phyloP scores from a whole-genome alignment of 2,329 filamentous ascomycete species.

The Diplocarpon rosae region DNA sequence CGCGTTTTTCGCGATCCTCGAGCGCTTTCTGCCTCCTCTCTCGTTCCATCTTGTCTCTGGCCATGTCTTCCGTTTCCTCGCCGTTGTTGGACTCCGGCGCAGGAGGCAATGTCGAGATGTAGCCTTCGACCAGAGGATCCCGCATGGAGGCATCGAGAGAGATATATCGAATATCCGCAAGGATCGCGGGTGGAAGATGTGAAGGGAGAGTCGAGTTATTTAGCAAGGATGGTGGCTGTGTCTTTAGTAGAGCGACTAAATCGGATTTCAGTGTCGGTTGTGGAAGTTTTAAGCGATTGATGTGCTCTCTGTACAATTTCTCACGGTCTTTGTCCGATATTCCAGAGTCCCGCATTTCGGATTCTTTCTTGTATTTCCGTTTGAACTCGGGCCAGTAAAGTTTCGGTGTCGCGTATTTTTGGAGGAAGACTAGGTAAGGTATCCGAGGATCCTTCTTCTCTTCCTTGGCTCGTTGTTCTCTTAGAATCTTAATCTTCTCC shows the following conservation, averaged over 20 bases:
- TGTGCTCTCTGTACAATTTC: constrained; percentile 66
- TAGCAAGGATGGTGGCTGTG: constrained; percentile 45
- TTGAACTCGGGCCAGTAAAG: constrained; percentile 97
- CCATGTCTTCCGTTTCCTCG: constrained; percentile 41
- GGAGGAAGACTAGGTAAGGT: constrained; percentile 70
- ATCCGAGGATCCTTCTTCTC: constrained; percentile 76
- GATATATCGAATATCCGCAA: constrained; percentile 59
- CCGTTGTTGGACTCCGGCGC: constrained; percentile 38
- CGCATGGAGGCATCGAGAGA: constrained; percentile 50
- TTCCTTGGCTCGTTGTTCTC: constrained; percentile 60
- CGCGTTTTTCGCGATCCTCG: constrained; percentile 48
- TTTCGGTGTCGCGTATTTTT: constrained; percentile 75
- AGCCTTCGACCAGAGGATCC: constrained; percentile 54
- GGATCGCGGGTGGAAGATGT: constrained; percentile 48
- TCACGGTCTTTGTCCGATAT: constrained; percentile 69
- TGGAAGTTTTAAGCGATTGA: constrained; percentile 55
- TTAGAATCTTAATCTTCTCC: constrained; percentile 61
- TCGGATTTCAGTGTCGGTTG: constrained; percentile 58
- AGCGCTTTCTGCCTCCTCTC: constrained; percentile 54
- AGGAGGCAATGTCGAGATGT: constrained; percentile 51
- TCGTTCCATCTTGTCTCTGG: constrained; percentile 40
- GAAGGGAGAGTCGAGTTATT: constrained; percentile 47
- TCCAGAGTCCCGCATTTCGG: constrained; percentile 63
- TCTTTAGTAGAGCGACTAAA: constrained; percentile 52
- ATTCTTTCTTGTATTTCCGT: constrained; percentile 75